Evolutionary conservation across 1,284 basidiomycete genomes (phyloP).

Genomic region (Trichosporon inkin): DNA sequence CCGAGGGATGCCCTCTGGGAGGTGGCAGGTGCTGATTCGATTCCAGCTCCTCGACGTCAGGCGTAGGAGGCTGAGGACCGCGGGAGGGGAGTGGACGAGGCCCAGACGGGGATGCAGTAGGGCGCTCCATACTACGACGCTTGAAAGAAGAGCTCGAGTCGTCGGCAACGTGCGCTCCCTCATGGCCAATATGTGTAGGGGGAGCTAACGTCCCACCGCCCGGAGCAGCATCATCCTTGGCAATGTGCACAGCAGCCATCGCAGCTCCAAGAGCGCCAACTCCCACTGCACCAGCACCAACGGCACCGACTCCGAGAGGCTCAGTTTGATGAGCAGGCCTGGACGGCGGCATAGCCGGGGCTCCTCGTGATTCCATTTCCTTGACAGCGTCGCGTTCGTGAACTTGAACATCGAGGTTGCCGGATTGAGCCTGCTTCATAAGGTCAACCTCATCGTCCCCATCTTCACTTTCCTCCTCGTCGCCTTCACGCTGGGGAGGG

Average conservation of each 20-base stretch:
- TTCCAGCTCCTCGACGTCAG: constrained; percentile 20
- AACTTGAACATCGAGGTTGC: constrained; percentile 15
- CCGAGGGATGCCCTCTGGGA: constrained; percentile 4
- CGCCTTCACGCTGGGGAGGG: constrained; percentile 19
- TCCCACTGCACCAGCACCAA: neutral
- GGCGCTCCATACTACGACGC: constrained; percentile 13
- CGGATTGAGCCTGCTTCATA: constrained; percentile 26
- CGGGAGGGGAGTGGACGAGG: constrained; percentile 28
- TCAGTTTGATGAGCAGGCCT: constrained; percentile 20
- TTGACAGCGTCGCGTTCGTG: constrained; percentile 21
- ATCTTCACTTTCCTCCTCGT: constrained; percentile 17
- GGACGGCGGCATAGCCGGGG: constrained; percentile 14
- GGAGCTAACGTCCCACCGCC: neutral
- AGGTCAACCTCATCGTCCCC: constrained; percentile 34
- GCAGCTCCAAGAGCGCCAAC: neutral
- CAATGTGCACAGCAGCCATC: neutral
- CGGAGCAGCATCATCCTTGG: neutral
- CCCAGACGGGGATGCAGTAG: constrained; percentile 10
- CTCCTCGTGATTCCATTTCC: constrained; percentile 17
- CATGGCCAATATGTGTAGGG: neutral
- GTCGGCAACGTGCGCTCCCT: constrained; percentile 4
- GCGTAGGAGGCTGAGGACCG: constrained; percentile 24
- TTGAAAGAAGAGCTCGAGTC: neutral
- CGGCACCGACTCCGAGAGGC: neutral
- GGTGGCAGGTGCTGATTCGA: constrained; percentile 11